Percentiles rank a stretch among this genome's conserved stretches.
phyloP scores from a whole-genome alignment of 768 basidiomycete species.

The Termitomyces sp. region DNA sequence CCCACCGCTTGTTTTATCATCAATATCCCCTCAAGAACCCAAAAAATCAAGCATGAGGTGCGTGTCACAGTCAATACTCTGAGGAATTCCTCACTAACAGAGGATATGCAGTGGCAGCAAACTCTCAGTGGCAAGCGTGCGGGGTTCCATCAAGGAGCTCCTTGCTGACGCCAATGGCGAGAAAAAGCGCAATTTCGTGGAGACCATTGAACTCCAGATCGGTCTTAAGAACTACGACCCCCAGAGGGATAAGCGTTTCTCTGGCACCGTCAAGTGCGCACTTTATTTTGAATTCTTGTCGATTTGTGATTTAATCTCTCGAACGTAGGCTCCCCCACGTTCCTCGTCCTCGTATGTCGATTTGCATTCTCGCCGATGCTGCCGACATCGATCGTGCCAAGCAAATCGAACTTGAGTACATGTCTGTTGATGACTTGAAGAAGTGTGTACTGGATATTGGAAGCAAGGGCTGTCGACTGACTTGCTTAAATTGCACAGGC shows the following conservation, averaged over 20 bases:
- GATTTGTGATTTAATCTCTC: not conserved
- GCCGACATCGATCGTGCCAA: conserved; percentile 98
- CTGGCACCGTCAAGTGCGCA: conserved; percentile 90
- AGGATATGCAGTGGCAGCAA: conserved; percentile 43
- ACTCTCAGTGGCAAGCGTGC: conserved; percentile 99
- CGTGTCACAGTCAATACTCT: conserved; percentile 3
- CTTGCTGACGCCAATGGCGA: conserved; percentile 81
- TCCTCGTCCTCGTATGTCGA: conserved; percentile 97
- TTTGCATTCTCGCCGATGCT: conserved; percentile 99
- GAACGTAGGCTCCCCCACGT: conserved; percentile 82
- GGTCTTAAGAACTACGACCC: conserved; percentile 99
- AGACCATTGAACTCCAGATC: conserved; percentile 95
- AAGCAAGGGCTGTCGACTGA: not conserved
- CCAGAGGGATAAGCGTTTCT: conserved; percentile 99
- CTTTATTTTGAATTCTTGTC: not conserved
- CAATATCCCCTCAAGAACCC: conserved; percentile 22
- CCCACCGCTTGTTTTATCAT: conserved; percentile 6
- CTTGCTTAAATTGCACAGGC: conserved; percentile 38
- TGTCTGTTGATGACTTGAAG: conserved; percentile 99
- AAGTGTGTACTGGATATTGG: conserved; percentile 55
- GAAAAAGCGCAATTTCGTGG: conserved; percentile 91
- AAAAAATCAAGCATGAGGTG: conserved; percentile 23
- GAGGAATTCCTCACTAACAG: not conserved
- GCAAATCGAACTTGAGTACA: conserved; percentile 97
- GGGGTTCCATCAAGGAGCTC: conserved; percentile 92